Conservation (phyloP, 2,329 filamentous ascomycete genomes). For the Microascus cirrosus region DNA sequence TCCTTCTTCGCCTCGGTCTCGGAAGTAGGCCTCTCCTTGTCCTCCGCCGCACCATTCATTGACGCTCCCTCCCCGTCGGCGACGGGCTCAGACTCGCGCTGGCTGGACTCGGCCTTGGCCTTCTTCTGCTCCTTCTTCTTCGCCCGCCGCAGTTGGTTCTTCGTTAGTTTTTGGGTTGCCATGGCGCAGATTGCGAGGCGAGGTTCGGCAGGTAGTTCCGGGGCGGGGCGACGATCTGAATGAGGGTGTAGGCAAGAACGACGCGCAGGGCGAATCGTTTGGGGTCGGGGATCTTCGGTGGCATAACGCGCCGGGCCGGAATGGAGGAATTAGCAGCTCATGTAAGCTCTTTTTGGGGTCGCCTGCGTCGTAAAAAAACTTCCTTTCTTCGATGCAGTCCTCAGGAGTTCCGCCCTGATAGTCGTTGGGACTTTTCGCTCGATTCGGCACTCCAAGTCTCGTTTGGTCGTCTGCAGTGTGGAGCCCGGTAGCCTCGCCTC, state of each 20-base stretch:
- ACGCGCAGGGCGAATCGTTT: conserved; percentile 22
- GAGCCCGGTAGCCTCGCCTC: neutral
- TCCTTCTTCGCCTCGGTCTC: conserved; percentile 13
- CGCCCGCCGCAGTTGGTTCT: conserved; percentile 86
- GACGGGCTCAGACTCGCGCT: conserved; percentile 26
- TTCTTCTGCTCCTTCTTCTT: conserved; percentile 92
- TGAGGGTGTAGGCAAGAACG: conserved; percentile 21
- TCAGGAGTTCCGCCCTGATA: neutral
- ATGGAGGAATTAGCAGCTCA: neutral
- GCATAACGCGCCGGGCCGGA: conserved; percentile 1
- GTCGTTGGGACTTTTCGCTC: neutral
- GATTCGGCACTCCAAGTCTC: neutral
- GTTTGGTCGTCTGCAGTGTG: neutral
- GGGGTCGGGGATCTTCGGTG: conserved; percentile 17
- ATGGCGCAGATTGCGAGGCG: conserved; percentile 27
- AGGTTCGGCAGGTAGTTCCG: conserved; percentile 15
- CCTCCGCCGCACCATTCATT: conserved; percentile 2
- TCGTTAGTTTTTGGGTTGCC: conserved; percentile 66
- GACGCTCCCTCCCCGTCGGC: conserved; percentile 32
- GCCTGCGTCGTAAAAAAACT: neutral
- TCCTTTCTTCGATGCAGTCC: neutral
- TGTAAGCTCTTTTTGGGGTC: neutral
- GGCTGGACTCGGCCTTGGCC: conserved; percentile 19
- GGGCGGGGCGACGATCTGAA: conserved; percentile 3
- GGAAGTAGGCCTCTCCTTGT: conserved; percentile 2